Evolutionary conservation across 2,329 filamentous ascomycete species (phyloP), one percentile per base, ranked within the genome.

Genomic region (Ceratocystiopsis sp.): DNA sequence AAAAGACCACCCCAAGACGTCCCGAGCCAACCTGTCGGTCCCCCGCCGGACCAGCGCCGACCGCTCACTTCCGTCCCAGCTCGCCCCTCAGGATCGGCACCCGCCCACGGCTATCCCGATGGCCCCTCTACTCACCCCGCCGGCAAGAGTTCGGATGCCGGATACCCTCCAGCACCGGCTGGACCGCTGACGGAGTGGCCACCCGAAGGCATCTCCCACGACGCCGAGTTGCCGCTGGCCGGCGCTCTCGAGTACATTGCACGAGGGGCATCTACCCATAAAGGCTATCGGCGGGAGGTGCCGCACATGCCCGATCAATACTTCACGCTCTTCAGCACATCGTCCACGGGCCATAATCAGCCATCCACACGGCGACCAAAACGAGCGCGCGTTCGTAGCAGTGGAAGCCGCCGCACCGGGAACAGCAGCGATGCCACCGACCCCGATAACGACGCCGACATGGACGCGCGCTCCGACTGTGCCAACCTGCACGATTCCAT

Each of bases 171-270:
- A 54, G 58, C 40, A 47, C 52, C 37, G 53, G 57, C 35, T 10
- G 52, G 57, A 9, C 62, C 66, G 6, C 55, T 72, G 45, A 67
- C 65, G 2, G 59, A 66, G 51, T 79, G 75, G 75, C 75, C 75
- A 16, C 75, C 75, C 0, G 57, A 61, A 12, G 69, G 67, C 41
- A 57, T 75, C 40, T 59, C 63, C 12, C 59, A 54, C 37, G 55
- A 64, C 19, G 68, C 71, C 35, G 66, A 71, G 46, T 61, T 79
- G 10, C 59, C 66, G 1, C 65, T 70, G 15, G 64, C 63, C 37
- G 65, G 68, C 40, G 75, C 75, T 11, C 66, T 69, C 59, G 66
- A 73, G 40, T 61, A 76, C 45, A 71, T 79, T 48, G 64, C 65
- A n/a, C 62, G 66, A 9, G 75, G 75, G 7, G 73, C 69, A 2